Conservation (phyloP, 2,329 filamentous ascomycete genomes). For the Exophiala mesophila region DNA sequence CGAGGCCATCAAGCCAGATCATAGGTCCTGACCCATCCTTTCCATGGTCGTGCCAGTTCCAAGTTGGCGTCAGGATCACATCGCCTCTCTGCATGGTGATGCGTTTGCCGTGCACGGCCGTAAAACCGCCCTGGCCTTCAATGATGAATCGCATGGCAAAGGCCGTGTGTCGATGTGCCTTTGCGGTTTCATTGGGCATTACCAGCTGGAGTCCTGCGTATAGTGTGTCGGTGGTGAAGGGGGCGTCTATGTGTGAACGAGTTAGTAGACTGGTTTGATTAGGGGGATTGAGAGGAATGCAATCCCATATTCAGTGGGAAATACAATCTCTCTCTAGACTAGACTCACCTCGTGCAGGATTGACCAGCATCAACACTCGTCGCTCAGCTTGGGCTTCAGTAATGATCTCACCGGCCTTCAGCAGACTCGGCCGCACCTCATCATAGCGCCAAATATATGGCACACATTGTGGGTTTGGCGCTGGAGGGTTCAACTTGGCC, state of each 20-base stretch:
- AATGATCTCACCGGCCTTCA: constrained; percentile 35
- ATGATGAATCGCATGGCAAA: constrained; percentile 57
- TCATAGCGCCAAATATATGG: constrained; percentile 34
- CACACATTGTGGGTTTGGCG: constrained; percentile 19
- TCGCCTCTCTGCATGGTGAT: constrained; percentile 51
- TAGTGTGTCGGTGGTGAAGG: constrained; percentile 55
- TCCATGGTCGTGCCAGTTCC: constrained; percentile 59
- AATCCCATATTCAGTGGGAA: no score
- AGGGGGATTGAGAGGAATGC: not conserved
- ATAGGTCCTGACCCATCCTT: constrained; percentile 52
- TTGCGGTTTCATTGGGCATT: constrained; percentile 52
- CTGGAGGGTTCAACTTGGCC: constrained; percentile 32
- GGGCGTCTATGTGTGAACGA: constrained; percentile 32
- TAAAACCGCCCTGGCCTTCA: constrained; percentile 53
- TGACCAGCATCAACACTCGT: constrained; percentile 40
- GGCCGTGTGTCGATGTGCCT: constrained; percentile 53
- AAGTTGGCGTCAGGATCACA: constrained; percentile 54
- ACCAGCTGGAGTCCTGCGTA: constrained; percentile 56
- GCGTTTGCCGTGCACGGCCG: constrained; percentile 51
- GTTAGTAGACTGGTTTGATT: constrained; percentile 1
- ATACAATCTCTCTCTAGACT: no score
- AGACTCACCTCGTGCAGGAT: constrained; percentile 35
- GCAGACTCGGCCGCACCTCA: constrained; percentile 32
- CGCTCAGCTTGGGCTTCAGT: constrained; percentile 37
- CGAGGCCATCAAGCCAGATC: constrained; percentile 55